phyloP scores from a whole-genome alignment of 257 asterid genomes.

The Nicotiana knightiana region DNA sequence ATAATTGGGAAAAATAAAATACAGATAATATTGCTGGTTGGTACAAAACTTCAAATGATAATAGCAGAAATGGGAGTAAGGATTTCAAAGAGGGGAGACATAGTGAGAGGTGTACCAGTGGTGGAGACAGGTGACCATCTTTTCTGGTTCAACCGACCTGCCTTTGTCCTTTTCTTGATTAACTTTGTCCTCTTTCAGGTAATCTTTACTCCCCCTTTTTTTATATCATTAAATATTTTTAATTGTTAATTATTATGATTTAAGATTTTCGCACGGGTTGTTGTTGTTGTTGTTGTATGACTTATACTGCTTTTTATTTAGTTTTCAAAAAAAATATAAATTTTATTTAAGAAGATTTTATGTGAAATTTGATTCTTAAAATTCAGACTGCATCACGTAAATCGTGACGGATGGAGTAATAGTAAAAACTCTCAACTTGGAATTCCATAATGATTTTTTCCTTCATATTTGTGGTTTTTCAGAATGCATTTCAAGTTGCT shows the following conservation, averaged over 20 bases:
- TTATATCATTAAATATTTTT: no score
- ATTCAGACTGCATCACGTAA: no score
- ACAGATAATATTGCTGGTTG: slow-evolving; percentile 11
- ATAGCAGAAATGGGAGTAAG: slow-evolving; percentile 14
- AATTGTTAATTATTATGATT: no score
- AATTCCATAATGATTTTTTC: neutral
- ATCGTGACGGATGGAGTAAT: no score
- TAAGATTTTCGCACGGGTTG: no score
- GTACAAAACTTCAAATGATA: slow-evolving; percentile 13
- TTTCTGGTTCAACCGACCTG: slow-evolving; percentile 20
- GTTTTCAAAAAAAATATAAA: no score
- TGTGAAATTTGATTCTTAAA: no score
- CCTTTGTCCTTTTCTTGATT: slow-evolving; percentile 7
- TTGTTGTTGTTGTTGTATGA: no score
- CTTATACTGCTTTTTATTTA: no score
- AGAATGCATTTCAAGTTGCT: slow-evolving; percentile 22
- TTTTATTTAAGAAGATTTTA: no score
- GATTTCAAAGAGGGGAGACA: slow-evolving; percentile 15
- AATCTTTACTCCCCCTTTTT: neutral
- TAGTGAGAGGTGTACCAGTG: slow-evolving; percentile 12
- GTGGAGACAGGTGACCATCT: slow-evolving; percentile 17
- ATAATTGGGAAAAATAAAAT: neutral
- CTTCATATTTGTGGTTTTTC: neutral
- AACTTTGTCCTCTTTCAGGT: slow-evolving; percentile 19
- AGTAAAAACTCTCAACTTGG: neutral